Evolutionary conservation across 2,329 filamentous ascomycete species (phyloP).

Genomic region (Aspergillus ustus): DNA sequence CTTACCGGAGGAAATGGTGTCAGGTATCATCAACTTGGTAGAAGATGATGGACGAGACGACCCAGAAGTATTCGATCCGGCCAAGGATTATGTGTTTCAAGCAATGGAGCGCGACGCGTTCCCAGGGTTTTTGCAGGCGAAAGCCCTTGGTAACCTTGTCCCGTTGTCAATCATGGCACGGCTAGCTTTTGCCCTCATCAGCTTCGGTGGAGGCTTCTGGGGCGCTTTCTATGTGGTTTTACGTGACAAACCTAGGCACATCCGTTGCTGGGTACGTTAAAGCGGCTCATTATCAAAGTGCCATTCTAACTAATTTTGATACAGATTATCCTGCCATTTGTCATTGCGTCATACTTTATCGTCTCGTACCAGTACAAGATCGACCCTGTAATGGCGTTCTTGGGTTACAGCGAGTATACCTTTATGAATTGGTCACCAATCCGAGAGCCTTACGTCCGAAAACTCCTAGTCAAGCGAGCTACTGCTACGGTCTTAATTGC

Average conservation of each 20-base stretch:
- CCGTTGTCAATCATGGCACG: constrained; percentile 86
- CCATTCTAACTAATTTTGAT: constrained; percentile 23
- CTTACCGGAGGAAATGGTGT: constrained; percentile 82
- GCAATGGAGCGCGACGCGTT: constrained; percentile 99
- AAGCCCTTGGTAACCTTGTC: constrained; percentile 93
- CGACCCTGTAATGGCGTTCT: constrained; percentile 84
- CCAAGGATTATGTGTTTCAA: constrained; percentile 99
- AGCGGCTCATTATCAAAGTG: constrained; percentile 11
- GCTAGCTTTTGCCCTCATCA: constrained; percentile 80
- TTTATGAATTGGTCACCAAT: constrained; percentile 90
- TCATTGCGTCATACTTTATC: constrained; percentile 84
- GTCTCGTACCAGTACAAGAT: constrained; percentile 94
- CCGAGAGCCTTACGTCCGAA: constrained; percentile 87
- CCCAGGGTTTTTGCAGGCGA: constrained; percentile 91
- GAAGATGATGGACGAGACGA: constrained; percentile 92
- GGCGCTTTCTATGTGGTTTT: constrained; percentile 92
- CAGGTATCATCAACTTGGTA: constrained; percentile 83
- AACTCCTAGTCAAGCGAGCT: constrained; percentile 80
- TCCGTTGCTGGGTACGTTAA: constrained; percentile 80
- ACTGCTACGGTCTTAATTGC: constrained; percentile 80
- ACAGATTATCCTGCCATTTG: constrained; percentile 84
- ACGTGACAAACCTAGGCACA: constrained; percentile 73
- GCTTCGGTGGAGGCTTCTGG: constrained; percentile 94
- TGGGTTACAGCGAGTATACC: constrained; percentile 95
- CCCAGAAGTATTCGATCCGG: constrained; percentile 94